Conservation (phyloP, 148 eudicot species). For the Vaccinium myrtillus region DNA sequence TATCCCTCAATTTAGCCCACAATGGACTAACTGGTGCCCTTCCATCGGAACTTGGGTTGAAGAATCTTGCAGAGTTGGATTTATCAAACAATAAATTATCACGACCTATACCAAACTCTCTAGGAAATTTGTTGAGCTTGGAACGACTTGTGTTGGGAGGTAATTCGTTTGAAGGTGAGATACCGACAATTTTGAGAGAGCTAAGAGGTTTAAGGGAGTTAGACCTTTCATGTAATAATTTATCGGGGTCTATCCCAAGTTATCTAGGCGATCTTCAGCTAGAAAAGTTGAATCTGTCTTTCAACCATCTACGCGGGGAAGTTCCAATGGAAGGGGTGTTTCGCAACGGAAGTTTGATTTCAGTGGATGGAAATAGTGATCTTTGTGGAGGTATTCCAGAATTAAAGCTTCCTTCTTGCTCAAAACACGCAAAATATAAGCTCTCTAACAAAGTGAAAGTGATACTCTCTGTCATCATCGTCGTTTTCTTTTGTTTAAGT, state of each 20-base stretch:
- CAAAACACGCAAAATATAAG: neutral
- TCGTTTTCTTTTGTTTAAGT: neutral
- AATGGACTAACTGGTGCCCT: constrained; percentile 12
- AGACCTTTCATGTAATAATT: constrained; percentile 4
- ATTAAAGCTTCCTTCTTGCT: constrained; percentile 4
- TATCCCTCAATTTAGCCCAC: neutral
- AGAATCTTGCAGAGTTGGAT: neutral
- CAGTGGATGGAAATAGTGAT: constrained; percentile 1
- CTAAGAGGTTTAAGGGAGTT: neutral
- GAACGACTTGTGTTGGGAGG: neutral
- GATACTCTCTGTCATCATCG: neutral
- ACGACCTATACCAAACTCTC: neutral
- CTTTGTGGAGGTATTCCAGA: constrained; percentile 15
- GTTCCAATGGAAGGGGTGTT: constrained; percentile 12
- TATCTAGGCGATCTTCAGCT: neutral
- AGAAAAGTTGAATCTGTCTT: neutral
- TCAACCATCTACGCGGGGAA: neutral
- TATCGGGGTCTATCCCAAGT: neutral
- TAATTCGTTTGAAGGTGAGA: constrained; percentile 7
- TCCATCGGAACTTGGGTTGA: constrained; percentile 15
- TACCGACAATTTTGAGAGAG: neutral
- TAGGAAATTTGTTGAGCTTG: neutral
- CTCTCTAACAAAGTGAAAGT: neutral
- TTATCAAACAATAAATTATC: constrained; percentile 9
- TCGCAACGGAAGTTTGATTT: neutral